A percentile compares a stretch with the other conserved stretches of the same genome.
phyloP scores from a whole-genome alignment of 495 filamentous ascomycete genomes.

The Mycothermus thermophilus region DNA sequence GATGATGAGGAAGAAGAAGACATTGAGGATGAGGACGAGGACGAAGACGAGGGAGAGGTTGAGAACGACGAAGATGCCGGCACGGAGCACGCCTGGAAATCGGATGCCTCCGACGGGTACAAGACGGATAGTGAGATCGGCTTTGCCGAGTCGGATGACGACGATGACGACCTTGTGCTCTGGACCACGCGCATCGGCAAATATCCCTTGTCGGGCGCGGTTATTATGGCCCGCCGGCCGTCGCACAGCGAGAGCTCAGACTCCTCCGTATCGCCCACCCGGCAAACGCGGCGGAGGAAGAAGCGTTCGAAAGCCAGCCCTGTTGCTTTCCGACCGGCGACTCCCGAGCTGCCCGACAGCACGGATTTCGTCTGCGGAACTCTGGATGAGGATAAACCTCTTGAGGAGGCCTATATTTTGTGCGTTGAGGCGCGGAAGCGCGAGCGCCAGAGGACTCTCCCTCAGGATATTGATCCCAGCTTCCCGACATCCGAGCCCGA shows the following conservation, averaged over 20 bases:
- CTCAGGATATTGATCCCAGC: constrained; percentile 94
- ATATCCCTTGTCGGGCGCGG: constrained; percentile 22
- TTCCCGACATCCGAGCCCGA: constrained; percentile 91
- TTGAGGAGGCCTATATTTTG: constrained; percentile 84
- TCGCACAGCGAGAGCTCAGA: constrained; percentile 30
- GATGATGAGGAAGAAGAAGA: constrained; percentile 26
- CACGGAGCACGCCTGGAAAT: constrained; percentile 49
- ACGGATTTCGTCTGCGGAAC: constrained; percentile 98
- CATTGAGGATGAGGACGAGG: constrained; percentile 35
- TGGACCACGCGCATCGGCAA: constrained; percentile 55
- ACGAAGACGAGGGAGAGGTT: constrained; percentile 26
- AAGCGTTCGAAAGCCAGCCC: constrained; percentile 24
- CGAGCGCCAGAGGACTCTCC: constrained; percentile 61
- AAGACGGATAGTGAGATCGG: constrained; percentile 94
- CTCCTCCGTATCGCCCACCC: constrained; percentile 22
- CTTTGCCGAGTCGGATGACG: constrained; percentile 82
- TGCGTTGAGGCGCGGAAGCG: constrained; percentile 67
- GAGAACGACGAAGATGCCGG: constrained; percentile 27
- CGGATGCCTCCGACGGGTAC: constrained; percentile 60
- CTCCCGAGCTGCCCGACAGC: constrained; percentile 83
- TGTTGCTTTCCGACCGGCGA: constrained; percentile 48
- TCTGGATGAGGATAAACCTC: constrained; percentile 83
- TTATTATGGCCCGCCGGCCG: constrained; percentile 24
- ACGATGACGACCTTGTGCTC: constrained; percentile 66
- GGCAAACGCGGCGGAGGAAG: constrained; percentile 13